Conservation (phyloP, 2,329 filamentous ascomycete genomes). For the Huntiella savannae region DNA sequence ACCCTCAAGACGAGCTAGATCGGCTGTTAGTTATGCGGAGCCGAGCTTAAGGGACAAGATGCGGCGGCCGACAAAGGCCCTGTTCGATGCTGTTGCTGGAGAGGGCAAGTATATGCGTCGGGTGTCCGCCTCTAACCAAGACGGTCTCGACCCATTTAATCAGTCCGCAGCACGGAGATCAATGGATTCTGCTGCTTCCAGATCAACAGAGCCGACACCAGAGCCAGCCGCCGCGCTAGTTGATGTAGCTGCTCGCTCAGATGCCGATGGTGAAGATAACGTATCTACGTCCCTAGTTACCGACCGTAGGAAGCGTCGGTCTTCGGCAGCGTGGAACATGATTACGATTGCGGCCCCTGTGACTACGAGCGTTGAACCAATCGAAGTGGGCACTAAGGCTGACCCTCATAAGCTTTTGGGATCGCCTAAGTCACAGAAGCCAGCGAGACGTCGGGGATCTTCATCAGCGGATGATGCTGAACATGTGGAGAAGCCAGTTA, state of each 20-base stretch:
- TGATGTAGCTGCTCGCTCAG: not conserved
- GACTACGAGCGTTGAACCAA: not conserved
- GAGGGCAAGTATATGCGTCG: constrained; percentile 34
- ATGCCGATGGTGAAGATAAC: constrained; percentile 4
- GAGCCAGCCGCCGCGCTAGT: not conserved
- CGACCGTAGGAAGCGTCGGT: constrained; percentile 24
- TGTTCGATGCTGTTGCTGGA: constrained; percentile 55
- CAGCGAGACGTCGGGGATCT: constrained; percentile 4
- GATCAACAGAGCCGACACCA: not conserved
- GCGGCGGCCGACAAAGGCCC: constrained; percentile 57
- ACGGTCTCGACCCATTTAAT: constrained; percentile 10
- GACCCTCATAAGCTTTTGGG: constrained; percentile 38
- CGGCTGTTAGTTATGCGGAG: constrained; percentile 62
- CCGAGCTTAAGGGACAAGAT: constrained; percentile 69
- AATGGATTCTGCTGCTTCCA: not conserved
- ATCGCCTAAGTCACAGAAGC: constrained; percentile 17
- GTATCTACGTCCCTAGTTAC: constrained; percentile 20
- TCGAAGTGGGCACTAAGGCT: constrained; percentile 10
- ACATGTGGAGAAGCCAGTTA: constrained; percentile 5
- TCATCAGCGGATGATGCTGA: constrained; percentile 1
- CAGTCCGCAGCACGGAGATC: not conserved
- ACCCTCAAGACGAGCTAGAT: constrained; percentile 45
- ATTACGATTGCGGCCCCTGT: not conserved
- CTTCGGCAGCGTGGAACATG: constrained; percentile 14
- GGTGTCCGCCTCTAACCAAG: constrained; percentile 13